Evolutionary conservation across 169 alveolate species (phyloP).

Genomic region (Plasmodium yoelii): DNA sequence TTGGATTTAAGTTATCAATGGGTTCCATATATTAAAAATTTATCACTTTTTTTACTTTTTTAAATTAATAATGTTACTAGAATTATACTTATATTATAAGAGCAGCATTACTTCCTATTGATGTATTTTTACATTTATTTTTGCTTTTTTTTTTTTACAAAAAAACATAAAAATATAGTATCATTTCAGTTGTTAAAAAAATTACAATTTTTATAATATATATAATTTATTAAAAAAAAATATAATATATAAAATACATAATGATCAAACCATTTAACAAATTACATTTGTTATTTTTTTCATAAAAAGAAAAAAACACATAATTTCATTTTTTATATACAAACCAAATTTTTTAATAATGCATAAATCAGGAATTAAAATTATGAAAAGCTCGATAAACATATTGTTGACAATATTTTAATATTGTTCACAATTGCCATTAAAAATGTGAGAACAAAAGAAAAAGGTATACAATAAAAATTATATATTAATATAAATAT

Average conservation of each 20-base stretch:
- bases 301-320: constrained; percentile 12
- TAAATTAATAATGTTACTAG: background rate
- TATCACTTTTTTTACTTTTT: background rate
- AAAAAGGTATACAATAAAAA: background rate
- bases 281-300: constrained; percentile 2
- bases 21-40: constrained; percentile 55
- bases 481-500: background rate
- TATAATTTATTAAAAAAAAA: constrained; percentile 15
- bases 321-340: constrained; percentile 30
- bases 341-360: constrained; percentile 14
- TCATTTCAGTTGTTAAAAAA: background rate
- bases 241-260: background rate
- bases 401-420: constrained; percentile 3
- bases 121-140: too few species aligned
- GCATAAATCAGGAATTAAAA: constrained; percentile 8
- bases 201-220: constrained; percentile 4
- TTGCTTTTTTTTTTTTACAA: background rate
- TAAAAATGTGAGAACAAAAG: background rate
- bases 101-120: too few species aligned
- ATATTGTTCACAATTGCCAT: background rate
- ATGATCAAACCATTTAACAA: constrained; percentile 8
- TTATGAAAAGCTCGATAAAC: background rate
- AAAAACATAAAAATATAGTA: constrained; percentile 1
- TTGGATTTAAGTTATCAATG: constrained; percentile 18
- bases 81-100: background rate